Conservation (phyloP, 495 filamentous ascomycete genomes). For the Podospora conica region DNA sequence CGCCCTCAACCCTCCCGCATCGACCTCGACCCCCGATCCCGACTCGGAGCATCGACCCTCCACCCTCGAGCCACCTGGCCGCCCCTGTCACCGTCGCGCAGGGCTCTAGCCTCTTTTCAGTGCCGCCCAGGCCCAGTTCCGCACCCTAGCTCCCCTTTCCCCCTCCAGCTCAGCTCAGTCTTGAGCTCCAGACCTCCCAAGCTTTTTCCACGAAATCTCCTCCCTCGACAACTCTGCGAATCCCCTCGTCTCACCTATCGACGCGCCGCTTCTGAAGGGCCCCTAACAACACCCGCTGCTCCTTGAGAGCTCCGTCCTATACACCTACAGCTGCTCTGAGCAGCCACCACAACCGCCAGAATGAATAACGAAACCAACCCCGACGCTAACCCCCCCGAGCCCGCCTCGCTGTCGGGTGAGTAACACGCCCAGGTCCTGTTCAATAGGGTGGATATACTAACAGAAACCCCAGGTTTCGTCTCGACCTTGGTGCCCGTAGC, state of each 20-base stretch:
- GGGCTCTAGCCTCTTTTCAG: not conserved
- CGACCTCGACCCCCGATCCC: too few species aligned
- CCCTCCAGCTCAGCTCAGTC: too few species aligned
- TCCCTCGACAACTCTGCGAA: not conserved
- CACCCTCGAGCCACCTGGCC: not conserved
- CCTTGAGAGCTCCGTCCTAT: not conserved
- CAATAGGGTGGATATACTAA: not conserved
- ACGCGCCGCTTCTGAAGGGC: not conserved
- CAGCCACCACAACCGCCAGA: not conserved
- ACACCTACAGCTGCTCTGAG: not conserved
- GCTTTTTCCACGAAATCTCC: not conserved
- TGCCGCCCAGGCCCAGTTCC: not conserved
- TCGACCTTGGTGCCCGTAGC: conserved; percentile 66
- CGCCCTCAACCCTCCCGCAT: not conserved
- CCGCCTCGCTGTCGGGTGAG: conserved; percentile 27
- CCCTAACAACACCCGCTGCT: not conserved
- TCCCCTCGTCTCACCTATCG: not conserved
- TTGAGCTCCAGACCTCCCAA: not conserved
- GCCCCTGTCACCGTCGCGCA: not conserved
- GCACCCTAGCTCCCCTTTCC: not conserved
- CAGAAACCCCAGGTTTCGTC: conserved; percentile 43
- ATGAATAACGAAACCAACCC: not conserved
- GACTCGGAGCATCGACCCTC: too few species aligned
- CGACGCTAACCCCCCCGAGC: not conserved
- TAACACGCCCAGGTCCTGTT: not conserved